Percentiles rank a stretch among this genome's conserved stretches.
These are phyloP conservation scores for Pseudocercospora macadamiae DNA, from an alignment of 2,329 filamentous ascomycete genomes.

Conservation along the genomic window DNA sequence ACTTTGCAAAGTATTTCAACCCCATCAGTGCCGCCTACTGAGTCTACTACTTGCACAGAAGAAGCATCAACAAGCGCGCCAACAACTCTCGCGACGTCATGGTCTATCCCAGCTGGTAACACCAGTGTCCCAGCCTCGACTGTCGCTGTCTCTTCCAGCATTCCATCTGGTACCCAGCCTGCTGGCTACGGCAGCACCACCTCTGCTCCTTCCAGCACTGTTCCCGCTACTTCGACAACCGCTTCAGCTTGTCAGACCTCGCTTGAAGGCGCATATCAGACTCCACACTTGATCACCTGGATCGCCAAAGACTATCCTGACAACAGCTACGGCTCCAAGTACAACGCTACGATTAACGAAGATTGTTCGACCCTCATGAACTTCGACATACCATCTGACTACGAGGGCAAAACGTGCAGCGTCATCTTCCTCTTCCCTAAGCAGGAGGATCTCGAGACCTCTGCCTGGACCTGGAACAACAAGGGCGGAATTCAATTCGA, in stretches of 20 bases:
- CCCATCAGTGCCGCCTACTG: neutral
- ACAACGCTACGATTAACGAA: slow-evolving; percentile 60
- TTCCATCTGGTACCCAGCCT: too few species aligned
- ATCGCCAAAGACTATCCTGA: slow-evolving; percentile 59
- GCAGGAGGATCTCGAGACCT: slow-evolving; percentile 62
- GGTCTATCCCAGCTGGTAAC: neutral
- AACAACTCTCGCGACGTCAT: neutral
- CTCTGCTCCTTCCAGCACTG: too few species aligned
- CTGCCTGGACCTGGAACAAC: slow-evolving; percentile 54
- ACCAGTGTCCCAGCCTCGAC: slow-evolving; percentile 4
- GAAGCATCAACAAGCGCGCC: neutral
- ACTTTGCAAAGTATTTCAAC: slow-evolving; percentile 1
- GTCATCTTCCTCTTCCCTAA: slow-evolving; percentile 68
- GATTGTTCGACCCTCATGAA: slow-evolving; percentile 66
- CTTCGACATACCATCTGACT: slow-evolving; percentile 63
- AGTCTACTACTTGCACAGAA: slow-evolving; percentile 1
- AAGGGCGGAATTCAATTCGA: slow-evolving; percentile 27
- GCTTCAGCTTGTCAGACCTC: slow-evolving; percentile 31
- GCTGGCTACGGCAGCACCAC: too few species aligned
- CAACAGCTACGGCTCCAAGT: slow-evolving; percentile 57
- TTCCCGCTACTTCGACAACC: slow-evolving; percentile 17
- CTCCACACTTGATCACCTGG: slow-evolving; percentile 67
- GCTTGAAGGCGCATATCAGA: slow-evolving; percentile 44
- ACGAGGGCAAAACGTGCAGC: slow-evolving; percentile 62
- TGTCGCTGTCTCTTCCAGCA: slow-evolving; percentile 3